Base-by-base conservation (phyloP, 495 filamentous ascomycete species). In the Penicillium parvum region DNA sequence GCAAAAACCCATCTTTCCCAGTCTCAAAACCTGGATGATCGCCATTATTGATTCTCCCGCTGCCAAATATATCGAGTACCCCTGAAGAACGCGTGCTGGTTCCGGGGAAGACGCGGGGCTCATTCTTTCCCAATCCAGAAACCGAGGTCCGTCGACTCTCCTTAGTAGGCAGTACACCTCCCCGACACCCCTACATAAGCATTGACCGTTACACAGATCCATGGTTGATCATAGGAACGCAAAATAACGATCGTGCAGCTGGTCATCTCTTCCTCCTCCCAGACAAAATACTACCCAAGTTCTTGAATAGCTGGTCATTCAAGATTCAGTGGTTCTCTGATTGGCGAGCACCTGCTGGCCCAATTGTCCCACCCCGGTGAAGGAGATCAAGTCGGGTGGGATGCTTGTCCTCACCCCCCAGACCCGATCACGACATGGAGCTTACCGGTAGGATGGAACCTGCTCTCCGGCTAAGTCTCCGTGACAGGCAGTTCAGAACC, bases 371-470 rank as follows among this genome's bases (percentile, higher is more conserved):
- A n/a, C n/a, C n/a, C n/a, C n/a, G n/a, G n/a, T n/a, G n/a, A n/a
- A n/a, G n/a, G n/a, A n/a, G n/a, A n/a, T n/a, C n/a, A n/a, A n/a
- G n/a, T n/a, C 44, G 54, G 40, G 34, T 50, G 53, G 33, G 40
- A 57, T 55, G 50, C 49, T 54, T 50, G 49, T 47, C 37, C 32
- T 25, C 28, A 16, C 20, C 40, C 40, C 52, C 44, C 39, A 29
- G 28, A n/a, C n/a, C 43, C 43, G 53, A 50, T 52, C 45, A 47
- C 35, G 60, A 57, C 45, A 55, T 57, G 49, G 53, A 45, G 33
- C 26, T 49, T 49, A 45, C 41, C 39, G 49, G 47, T 49, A 49
- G 35, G 30, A 71, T 71, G 67, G 58, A 59, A 49, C 45, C 51
- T 52, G 45, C 47, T 42, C 45, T 56, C 49, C 48, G 47, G 29